Conservation (phyloP, 495 filamentous ascomycete species). For the Penicillium cinerascens region DNA sequence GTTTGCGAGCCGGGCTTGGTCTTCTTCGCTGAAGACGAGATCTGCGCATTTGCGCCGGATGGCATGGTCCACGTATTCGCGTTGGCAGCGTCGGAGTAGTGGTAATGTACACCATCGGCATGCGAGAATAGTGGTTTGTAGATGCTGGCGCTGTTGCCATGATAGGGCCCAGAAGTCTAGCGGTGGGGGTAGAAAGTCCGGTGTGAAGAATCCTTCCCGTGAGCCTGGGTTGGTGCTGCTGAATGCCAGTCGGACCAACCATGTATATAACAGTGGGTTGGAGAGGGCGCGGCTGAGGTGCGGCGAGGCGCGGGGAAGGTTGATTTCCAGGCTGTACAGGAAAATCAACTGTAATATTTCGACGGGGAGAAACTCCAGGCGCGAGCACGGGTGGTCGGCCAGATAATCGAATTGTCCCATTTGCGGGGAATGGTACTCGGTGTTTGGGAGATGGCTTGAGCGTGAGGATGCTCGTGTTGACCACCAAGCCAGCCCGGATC, state of each 20-base stretch:
- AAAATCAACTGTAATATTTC: slow-evolving; percentile 54
- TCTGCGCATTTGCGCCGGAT: slow-evolving; percentile 25
- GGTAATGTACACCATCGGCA: slow-evolving; percentile 47
- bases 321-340: slow-evolving; percentile 46
- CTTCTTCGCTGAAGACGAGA: slow-evolving; percentile 23
- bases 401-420: slow-evolving; percentile 13
- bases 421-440: slow-evolving; percentile 1
- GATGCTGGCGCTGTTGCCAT: slow-evolving; percentile 16
- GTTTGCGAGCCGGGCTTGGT: slow-evolving; percentile 13
- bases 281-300: slow-evolving; percentile 32
- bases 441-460: neutral
- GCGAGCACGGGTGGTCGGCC: slow-evolving; percentile 21
- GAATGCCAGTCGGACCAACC: slow-evolving; percentile 43
- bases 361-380: slow-evolving; percentile 48
- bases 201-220: slow-evolving; percentile 30
- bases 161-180: slow-evolving; percentile 31
- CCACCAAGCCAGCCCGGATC: neutral
- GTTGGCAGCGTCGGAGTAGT: slow-evolving; percentile 39
- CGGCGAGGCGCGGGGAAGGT: slow-evolving; percentile 46
- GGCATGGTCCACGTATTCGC: slow-evolving; percentile 35
- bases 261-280: slow-evolving; percentile 37
- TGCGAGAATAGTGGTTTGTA: slow-evolving; percentile 35
- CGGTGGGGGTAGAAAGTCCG: slow-evolving; percentile 37
- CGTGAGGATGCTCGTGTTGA: neutral
- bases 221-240: slow-evolving; percentile 34